Percentiles rank a stretch among this genome's conserved stretches.
Conservation (phyloP, 345 rosid genomes). For the Moricandia moricandioides region DNA sequence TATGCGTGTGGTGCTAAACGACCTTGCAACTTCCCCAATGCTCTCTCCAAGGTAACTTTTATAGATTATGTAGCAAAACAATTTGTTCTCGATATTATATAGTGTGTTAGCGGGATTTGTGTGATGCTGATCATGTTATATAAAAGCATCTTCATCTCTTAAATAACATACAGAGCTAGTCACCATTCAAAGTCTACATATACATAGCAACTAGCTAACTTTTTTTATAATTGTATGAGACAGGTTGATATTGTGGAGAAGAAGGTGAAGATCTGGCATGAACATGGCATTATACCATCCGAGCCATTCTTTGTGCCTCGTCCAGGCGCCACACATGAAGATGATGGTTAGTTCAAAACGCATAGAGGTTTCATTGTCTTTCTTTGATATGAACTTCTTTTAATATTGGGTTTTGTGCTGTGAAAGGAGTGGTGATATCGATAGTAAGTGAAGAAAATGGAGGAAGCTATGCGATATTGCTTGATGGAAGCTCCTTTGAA, state of each 20-base stretch:
- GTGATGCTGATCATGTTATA: too few species aligned
- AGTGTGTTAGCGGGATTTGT: neutral
- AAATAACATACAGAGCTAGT: neutral
- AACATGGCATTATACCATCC: slow-evolving; percentile 79
- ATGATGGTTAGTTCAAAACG: slow-evolving; percentile 64
- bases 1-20: slow-evolving; percentile 95
- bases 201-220: neutral
- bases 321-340: slow-evolving; percentile 80
- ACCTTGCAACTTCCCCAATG: slow-evolving; percentile 95
- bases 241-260: slow-evolving; percentile 76
- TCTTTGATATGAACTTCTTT: neutral
- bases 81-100: neutral
- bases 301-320: slow-evolving; percentile 91
- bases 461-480: slow-evolving; percentile 69
- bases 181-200: neutral
- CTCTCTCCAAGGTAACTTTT: slow-evolving; percentile 71
- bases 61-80: neutral
- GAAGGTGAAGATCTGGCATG: slow-evolving; percentile 77
- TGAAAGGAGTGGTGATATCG: slow-evolving; percentile 78
- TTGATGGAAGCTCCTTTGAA: slow-evolving; percentile 78
- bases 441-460: slow-evolving; percentile 78
- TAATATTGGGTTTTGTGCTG: neutral
- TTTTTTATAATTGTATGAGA: slow-evolving; percentile 7
- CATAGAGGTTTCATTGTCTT: neutral
- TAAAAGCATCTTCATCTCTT: neutral